Conservation (phyloP, 148 eudicot species). For the Spergularia bocconei region DNA sequence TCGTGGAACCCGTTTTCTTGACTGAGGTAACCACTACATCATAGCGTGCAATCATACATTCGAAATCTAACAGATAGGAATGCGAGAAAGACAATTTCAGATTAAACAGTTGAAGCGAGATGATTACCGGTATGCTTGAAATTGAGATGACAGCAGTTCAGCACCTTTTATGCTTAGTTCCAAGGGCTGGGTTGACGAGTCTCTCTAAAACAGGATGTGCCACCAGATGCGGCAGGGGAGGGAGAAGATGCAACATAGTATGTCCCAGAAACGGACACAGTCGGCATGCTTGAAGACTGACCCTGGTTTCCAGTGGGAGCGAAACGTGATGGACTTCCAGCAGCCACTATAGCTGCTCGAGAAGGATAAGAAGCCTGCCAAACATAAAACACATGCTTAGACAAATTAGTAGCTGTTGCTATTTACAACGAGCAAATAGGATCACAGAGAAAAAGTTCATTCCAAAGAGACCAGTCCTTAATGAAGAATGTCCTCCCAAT, state of each 20-base stretch:
- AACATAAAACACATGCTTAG: background rate
- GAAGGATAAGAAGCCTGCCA: conserved; percentile 61
- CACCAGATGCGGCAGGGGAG: conserved; percentile 97
- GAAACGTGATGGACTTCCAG: conserved; percentile 82
- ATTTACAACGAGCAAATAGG: background rate
- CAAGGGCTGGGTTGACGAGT: conserved; percentile 74
- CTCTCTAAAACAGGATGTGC: conserved; percentile 84
- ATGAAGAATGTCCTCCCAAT: background rate
- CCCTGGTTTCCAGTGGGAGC: conserved; percentile 67
- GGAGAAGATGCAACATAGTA: conserved; percentile 81
- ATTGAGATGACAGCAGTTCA: background rate
- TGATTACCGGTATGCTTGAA: background rate
- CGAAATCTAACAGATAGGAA: background rate
- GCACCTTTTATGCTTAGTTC: conserved; percentile 31
- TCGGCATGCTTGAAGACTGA: conserved; percentile 49
- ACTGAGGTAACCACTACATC: background rate
- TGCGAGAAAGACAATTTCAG: background rate
- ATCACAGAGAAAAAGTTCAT: background rate
- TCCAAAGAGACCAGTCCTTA: background rate
- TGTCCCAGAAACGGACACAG: conserved; percentile 74
- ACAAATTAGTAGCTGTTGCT: background rate
- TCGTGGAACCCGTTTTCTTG: background rate
- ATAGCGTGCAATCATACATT: background rate
- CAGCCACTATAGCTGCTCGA: conserved; percentile 48
- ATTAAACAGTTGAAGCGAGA: conserved; percentile 3